Conservation (phyloP, 768 basidiomycete genomes). For the Phanerochaete carnosa region DNA sequence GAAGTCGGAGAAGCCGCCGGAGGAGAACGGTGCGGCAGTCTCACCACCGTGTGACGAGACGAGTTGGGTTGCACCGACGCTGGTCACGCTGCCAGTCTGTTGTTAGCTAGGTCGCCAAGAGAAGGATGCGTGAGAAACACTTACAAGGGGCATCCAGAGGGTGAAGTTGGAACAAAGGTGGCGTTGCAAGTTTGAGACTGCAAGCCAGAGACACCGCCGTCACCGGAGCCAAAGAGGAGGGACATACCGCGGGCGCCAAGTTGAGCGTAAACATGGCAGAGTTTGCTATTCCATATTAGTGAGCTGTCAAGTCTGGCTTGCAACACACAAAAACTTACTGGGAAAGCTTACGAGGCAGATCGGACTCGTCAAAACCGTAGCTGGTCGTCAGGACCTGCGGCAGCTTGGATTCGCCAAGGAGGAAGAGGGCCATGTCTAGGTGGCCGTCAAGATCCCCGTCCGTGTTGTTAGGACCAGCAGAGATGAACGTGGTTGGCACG, state of each 20-base stretch:
- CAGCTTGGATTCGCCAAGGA: conserved; percentile 17
- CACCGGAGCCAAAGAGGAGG: conserved; percentile 30
- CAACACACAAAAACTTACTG: conserved; percentile 8
- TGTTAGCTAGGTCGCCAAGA: not conserved
- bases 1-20: conserved; percentile 25
- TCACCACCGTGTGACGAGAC: conserved; percentile 20
- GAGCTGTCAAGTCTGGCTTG: no score
- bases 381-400: conserved; percentile 26
- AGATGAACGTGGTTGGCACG: conserved; percentile 26
- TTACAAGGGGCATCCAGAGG: conserved; percentile 28
- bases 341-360: conserved; percentile 18
- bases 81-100: conserved; percentile 16
- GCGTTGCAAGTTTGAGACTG: conserved; percentile 19
- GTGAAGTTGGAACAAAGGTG: conserved; percentile 29
- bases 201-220: conserved; percentile 27
- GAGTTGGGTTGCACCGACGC: conserved; percentile 19
- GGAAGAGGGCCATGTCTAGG: conserved; percentile 25
- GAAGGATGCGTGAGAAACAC: not conserved
- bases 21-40: conserved; percentile 8
- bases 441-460: conserved; percentile 18
- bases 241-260: conserved; percentile 29
- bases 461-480: conserved; percentile 16
- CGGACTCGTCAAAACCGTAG: conserved; percentile 25
- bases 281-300: conserved; percentile 6
- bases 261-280: conserved; percentile 26